phyloP scores from a whole-genome alignment of 1,284 basidiomycete genomes.

The Ceratobasidium sp. region DNA sequence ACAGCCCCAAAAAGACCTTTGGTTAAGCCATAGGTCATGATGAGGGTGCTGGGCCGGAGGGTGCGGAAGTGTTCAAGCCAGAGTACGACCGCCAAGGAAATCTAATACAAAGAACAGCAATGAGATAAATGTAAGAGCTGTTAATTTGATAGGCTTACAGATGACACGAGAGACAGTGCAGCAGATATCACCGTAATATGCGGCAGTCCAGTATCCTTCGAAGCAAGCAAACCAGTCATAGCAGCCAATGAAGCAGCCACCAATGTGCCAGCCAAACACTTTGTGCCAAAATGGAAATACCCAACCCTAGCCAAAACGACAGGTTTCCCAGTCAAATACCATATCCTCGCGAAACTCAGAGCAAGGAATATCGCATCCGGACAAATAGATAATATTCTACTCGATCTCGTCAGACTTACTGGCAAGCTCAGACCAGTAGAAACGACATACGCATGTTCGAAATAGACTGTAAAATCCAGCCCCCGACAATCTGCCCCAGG shows the following conservation, averaged over 20 bases:
- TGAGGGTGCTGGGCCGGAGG: conserved; percentile 7
- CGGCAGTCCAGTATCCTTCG: background rate
- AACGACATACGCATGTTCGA: conserved; percentile 5
- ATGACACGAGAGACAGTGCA: conserved; percentile 1
- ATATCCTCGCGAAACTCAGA: background rate
- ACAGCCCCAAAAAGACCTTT: conserved; percentile 19
- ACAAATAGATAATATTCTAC: conserved; percentile 16
- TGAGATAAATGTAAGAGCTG: no score
- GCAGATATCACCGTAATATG: background rate
- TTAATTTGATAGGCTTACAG: background rate
- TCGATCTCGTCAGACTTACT: background rate
- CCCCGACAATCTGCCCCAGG: conserved; percentile 15
- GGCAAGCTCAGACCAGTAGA: no score
- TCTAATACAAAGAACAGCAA: background rate
- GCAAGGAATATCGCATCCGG: conserved; percentile 3
- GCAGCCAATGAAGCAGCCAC: conserved; percentile 7
- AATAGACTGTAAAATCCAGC: conserved; percentile 24
- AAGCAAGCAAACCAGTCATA: background rate
- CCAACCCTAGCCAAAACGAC: background rate
- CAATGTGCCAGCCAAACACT: background rate
- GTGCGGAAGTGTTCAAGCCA: conserved; percentile 23
- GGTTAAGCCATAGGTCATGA: conserved; percentile 15
- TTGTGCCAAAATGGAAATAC: conserved; percentile 6
- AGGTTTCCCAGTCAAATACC: background rate
- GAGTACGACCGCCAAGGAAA: background rate